Base-by-base conservation (phyloP, 345 rosid genomes). In the Rhodomyrtus tomentosa region DNA sequence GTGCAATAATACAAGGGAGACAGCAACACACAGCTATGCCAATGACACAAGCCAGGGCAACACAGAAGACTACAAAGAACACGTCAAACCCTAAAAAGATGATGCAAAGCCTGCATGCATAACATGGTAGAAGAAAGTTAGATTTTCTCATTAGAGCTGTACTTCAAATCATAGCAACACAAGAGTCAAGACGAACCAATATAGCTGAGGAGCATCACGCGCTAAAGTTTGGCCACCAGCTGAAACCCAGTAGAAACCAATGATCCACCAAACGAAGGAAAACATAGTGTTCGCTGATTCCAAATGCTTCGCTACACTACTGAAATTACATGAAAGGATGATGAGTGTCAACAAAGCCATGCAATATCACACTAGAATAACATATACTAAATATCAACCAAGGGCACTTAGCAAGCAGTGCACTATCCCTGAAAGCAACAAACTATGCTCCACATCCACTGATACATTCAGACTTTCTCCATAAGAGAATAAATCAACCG, bases 21-120 rank as follows among this genome's bases (percentile, higher is more conserved):
- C 98, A 97, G 90, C 98, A 96, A 87, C 99, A 96, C 82, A 96
- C 98, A 89, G 99, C 99, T 88, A 97, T 92, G 55, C 99, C 98
- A 82, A 95, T 92, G 85, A 96, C 91, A 88, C 98, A 96, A 51
- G 98, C 99, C 89, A 96, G 88, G 45, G 99, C 99, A 88, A 96
- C 94, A 83, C 98, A 96, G 90, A 95, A 93, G 73, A 95, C 95
- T 49, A 96, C 99, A 88, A 95, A 96, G 94, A 96, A 96, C 87
- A 95, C 99, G 87, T 96, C 98, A 87, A 96, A 94, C 84, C 98
- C 98, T 38, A 96, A 94, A 89, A 95, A 95, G 80, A 95, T 89
- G 90, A 96, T 92, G 83, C 99, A 95, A 83, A 95, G 95, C 98
- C 98, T 94, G 94, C 91, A 93, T 58, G 82, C 73, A 83, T 73